Evolutionary conservation across 2,329 filamentous ascomycete species (phyloP).

Genomic region (Venturia nashicola): DNA sequence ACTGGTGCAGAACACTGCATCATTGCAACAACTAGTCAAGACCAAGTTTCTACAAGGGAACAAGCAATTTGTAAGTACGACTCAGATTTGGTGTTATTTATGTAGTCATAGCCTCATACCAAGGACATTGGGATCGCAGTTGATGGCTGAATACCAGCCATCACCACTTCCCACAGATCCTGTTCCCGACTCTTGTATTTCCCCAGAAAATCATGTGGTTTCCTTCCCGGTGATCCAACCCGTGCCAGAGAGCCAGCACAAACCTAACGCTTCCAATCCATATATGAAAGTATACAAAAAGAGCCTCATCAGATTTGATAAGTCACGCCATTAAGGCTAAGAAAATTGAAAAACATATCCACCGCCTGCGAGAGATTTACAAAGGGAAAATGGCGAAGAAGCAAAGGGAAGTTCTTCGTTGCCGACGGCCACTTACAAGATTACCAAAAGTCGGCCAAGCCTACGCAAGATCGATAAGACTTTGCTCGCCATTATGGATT

Average conservation of each 20-base stretch:
- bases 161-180: not conserved
- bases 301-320: not conserved
- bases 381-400: not conserved
- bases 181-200: no score
- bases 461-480: not conserved
- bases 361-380: not conserved
- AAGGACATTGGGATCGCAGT: not conserved
- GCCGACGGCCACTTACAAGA: not conserved
- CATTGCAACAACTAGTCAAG: no score
- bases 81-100: not conserved
- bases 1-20: no score
- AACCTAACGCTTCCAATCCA: not conserved
- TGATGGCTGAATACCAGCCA: not conserved
- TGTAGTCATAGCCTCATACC: not conserved
- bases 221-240: not conserved
- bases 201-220: not conserved
- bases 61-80: not conserved
- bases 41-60: no score
- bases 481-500: not conserved
- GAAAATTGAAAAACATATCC: not conserved
- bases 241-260: not conserved
- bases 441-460: not conserved
- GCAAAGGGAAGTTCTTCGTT: not conserved
- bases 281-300: not conserved
- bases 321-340: not conserved